Percentiles rank a stretch among this genome's conserved stretches.
Evolutionary conservation across 176 grass and related monocot genomes (phyloP).

Genomic region (maize (Zea mays)): DNA sequence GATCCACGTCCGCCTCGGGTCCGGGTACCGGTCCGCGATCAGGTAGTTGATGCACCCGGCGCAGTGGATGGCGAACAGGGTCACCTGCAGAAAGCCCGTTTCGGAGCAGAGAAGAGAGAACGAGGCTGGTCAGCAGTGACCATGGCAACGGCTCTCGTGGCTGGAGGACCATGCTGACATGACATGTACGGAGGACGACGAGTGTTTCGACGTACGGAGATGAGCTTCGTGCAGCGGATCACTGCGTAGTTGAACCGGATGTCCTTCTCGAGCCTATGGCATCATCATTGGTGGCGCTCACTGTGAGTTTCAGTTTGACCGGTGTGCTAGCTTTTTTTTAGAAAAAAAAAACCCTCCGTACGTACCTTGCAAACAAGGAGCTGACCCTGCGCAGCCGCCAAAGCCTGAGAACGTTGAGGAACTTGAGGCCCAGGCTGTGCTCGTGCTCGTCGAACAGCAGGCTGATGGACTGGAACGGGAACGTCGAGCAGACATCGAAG

Average conservation of each 20-base stretch:
- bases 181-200: not conserved
- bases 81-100: conserved; percentile 50
- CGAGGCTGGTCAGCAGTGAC: not conserved
- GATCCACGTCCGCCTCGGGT: conserved; percentile 88
- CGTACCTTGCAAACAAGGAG: conserved; percentile 63
- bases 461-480: conserved; percentile 60
- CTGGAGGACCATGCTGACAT: no score
- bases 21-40: conserved; percentile 81
- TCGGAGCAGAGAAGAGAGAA: not conserved
- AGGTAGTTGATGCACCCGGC: conserved; percentile 96
- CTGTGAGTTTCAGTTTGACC: not conserved
- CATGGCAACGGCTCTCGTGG: not conserved
- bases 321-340: not conserved
- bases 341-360: no score
- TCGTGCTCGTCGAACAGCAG: conserved; percentile 50
- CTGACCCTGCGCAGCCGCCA: conserved; percentile 64
- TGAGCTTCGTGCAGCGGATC: conserved; percentile 74
- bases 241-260: conserved; percentile 69
- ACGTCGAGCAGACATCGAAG: conserved; percentile 64
- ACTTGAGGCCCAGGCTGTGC: conserved; percentile 48
- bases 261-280: conserved; percentile 65
- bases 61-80: conserved; percentile 77
- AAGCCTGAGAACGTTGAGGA: conserved; percentile 61
- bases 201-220: conserved; percentile 43
- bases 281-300: not conserved